phyloP scores from a whole-genome alignment of 306 rosid species.

The Malus asiatica region DNA sequence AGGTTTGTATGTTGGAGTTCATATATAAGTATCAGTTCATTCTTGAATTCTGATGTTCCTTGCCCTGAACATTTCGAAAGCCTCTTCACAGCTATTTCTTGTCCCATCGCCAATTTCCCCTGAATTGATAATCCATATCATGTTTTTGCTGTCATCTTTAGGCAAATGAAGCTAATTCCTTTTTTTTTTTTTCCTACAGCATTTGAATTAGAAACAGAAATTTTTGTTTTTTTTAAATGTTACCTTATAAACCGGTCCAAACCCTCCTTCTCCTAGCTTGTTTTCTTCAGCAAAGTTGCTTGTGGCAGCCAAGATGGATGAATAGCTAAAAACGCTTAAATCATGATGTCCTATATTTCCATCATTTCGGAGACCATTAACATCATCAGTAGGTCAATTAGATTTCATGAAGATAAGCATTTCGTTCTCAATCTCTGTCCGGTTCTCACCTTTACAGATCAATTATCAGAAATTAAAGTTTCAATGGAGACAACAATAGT shows the following conservation, averaged over 20 bases:
- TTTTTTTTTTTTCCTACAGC: no score
- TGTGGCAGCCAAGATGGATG: background rate
- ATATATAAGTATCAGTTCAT: background rate
- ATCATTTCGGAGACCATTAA: background rate
- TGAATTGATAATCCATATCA: background rate
- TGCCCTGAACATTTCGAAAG: constrained; percentile 18
- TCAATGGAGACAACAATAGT: background rate
- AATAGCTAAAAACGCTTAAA: constrained; percentile 11
- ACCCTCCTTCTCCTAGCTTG: constrained; percentile 6
- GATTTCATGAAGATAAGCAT: background rate
- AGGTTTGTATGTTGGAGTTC: constrained; percentile 4
- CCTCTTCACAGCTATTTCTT: constrained; percentile 30
- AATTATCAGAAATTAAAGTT: background rate
- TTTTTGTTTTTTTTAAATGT: background rate
- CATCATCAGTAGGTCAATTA: background rate
- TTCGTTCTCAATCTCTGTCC: background rate
- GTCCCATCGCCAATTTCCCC: constrained; percentile 14
- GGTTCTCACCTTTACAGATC: background rate
- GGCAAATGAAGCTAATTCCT: no score
- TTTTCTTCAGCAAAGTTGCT: background rate
- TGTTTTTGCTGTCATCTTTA: background rate
- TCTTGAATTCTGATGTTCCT: background rate
- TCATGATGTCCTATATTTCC: background rate
- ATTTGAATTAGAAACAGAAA: background rate
- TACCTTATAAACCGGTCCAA: constrained; percentile 11